A percentile compares a stretch with the other conserved stretches of the same genome.
Evolutionary conservation across 352 stramenopile species (phyloP).

Genomic region (Peronospora destructor): DNA sequence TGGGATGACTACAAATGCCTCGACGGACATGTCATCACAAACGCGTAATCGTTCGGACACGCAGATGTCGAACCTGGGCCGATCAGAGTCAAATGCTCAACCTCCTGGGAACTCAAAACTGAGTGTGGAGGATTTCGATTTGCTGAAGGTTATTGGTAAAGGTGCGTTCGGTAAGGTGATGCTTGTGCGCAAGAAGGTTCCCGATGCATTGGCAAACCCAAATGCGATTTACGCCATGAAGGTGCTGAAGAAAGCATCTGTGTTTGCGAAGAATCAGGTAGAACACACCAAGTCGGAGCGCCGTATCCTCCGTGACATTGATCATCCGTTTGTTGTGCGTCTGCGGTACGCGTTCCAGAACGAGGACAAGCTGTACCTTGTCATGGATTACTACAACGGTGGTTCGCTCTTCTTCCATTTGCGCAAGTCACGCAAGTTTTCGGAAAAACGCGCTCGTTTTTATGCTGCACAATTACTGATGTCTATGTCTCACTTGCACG

Average conservation of each 20-base stretch:
- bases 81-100: slow-evolving; percentile 42
- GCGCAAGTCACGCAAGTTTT: slow-evolving; percentile 86
- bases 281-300: slow-evolving; percentile 91
- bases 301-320: slow-evolving; percentile 85
- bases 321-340: slow-evolving; percentile 90
- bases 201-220: slow-evolving; percentile 50
- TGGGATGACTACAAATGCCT: slow-evolving; percentile 30
- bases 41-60: slow-evolving; percentile 57
- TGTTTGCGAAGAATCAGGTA: slow-evolving; percentile 90
- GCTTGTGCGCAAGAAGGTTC: slow-evolving; percentile 89
- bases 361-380: slow-evolving; percentile 88
- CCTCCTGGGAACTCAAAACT: slow-evolving; percentile 49
- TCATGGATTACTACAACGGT: slow-evolving; percentile 92
- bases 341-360: slow-evolving; percentile 92
- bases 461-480: slow-evolving; percentile 89
- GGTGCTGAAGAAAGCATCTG: slow-evolving; percentile 87
- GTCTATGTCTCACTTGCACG: slow-evolving; percentile 89
- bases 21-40: slow-evolving; percentile 24
- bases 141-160: slow-evolving; percentile 94
- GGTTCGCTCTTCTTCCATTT: slow-evolving; percentile 90
- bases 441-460: slow-evolving; percentile 83
- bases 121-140: slow-evolving; percentile 90
- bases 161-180: slow-evolving; percentile 95
- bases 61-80: slow-evolving; percentile 62
- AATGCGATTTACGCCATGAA: slow-evolving; percentile 92